Evolutionary conservation across 257 asterid genomes (phyloP), one percentile per base, ranked within the genome.

Genomic region (Cordia subcordata): DNA sequence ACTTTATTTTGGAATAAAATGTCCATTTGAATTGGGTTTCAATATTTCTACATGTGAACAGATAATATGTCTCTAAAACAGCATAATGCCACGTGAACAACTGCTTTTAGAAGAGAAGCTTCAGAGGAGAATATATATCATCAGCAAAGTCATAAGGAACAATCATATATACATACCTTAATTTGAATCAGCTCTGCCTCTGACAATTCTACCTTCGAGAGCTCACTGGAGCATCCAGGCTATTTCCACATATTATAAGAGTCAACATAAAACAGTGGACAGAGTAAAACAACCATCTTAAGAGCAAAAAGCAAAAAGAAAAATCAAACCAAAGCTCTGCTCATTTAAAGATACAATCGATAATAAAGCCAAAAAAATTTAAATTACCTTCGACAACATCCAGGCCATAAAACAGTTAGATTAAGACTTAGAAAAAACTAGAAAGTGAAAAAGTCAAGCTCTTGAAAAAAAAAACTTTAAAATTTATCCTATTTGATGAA

Each of bases 211-310:
- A 73, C 80, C 72, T 70, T 72, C 46, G 85, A 75, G 66, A 92
- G 84, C 82, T 88, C 94, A 63, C 89, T 88, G 39, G 96, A 92
- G 68, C 99, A 92, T 39, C 99, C 96, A 75, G 99, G 99, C 99
- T 92, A 14, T 42, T 42, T 42, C 47, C 4, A 42, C 15, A 14
- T 42, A 14, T 10, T 42, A 42, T 3, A 10, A 42, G 47, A 3
- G 10, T 42, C 4, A 42, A 27, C 35, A 27, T 27, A 3, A 27
- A 27, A 27, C 35, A 27, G 6, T 27, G 10, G 15, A 42, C 44
- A 10, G 2, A 42, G 4, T 42, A 42, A 42, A 10, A 10, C 3
- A 8, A 8, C 47, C 12, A 42, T 42, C 47, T 42, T 6, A 1
- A 27, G 35, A 27, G 35, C n/a, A n/a, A n/a, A n/a, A n/a, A 47